Conservation (phyloP, 345 rosid species). For the Aquilaria sinensis region DNA sequence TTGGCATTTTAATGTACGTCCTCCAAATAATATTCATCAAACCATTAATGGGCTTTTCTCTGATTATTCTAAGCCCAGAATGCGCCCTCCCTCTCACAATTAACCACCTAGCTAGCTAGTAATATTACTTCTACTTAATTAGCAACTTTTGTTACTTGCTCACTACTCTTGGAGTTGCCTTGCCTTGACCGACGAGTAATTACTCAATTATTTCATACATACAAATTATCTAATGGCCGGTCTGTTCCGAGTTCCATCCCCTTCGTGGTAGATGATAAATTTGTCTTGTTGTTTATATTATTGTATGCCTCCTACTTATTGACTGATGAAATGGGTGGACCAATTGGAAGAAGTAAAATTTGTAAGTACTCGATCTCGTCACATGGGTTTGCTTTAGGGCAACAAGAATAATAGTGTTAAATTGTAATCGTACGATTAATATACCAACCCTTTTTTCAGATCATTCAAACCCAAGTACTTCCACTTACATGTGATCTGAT, state of each 20-base stretch:
- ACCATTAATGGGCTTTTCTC: conserved; percentile 29
- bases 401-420: conserved; percentile 4
- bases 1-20: conserved; percentile 12
- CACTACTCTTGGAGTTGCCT: background rate
- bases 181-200: background rate
- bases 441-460: background rate
- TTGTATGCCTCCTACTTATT: background rate
- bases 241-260: too few relatives aligned
- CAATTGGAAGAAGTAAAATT: conserved; percentile 26
- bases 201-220: background rate
- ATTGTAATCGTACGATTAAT: background rate
- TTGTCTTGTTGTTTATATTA: background rate
- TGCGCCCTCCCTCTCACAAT: conserved; percentile 50
- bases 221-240: too few relatives aligned
- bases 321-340: background rate
- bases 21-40: background rate
- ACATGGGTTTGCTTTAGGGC: conserved; percentile 16
- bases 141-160: background rate
- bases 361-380: conserved; percentile 11
- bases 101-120: background rate
- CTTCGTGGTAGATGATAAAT: background rate
- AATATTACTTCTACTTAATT: background rate
- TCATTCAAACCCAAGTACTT: background rate
- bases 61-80: conserved; percentile 49
- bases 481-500: background rate